Base-by-base conservation (phyloP, 2,329 filamentous ascomycete species). In the Delphinella strobiligena region DNA sequence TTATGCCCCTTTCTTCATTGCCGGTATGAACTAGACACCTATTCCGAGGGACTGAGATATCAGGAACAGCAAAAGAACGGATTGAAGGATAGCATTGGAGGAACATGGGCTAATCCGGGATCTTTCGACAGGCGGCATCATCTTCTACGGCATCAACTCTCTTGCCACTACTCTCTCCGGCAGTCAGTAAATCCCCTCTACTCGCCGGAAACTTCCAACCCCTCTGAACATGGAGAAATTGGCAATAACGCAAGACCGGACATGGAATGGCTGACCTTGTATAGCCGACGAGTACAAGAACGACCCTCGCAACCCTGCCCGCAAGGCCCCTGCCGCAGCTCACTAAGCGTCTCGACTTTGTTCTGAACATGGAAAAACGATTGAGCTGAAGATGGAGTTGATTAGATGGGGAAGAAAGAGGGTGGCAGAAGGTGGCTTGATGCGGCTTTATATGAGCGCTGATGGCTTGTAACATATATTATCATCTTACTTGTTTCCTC, bases 231-330 rank as follows among this genome's bases (percentile, higher is more conserved):
- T 22, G n/a, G 15, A 2, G n/a, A 12, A 10, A 17, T 29, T 19
- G 19, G 30, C 11, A 30, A 15, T 16, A 19, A 32, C n/a, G 18
- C 11, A 29, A 30, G 10, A 33, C 22, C 7, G 22, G 22, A 27
- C 22, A 7, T 7, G 7, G 22, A 7, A 7, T 27, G 22, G 12
- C 22, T 27, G 22, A 27, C 22, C 7, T 12, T 27, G 7, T 27
- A 30, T 54, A 96, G 89, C 78, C 71, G 84, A 83, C 55, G 86
- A 96, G 71, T 95, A 76, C 78, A 93, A 88, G 80, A 93, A 94
- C 73, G 89, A 96, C 68, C 86, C 88, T 51, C 80, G 88, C 66
- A 95, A 95, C 76, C 79, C 78, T 27, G 22, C 22, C 22, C 7
- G 7, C 22, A 27, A 27, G 22, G 22, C 22, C 12, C 7, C 7